phyloP scores from a whole-genome alignment of 495 filamentous ascomycete genomes.

The Penicillium manginii region DNA sequence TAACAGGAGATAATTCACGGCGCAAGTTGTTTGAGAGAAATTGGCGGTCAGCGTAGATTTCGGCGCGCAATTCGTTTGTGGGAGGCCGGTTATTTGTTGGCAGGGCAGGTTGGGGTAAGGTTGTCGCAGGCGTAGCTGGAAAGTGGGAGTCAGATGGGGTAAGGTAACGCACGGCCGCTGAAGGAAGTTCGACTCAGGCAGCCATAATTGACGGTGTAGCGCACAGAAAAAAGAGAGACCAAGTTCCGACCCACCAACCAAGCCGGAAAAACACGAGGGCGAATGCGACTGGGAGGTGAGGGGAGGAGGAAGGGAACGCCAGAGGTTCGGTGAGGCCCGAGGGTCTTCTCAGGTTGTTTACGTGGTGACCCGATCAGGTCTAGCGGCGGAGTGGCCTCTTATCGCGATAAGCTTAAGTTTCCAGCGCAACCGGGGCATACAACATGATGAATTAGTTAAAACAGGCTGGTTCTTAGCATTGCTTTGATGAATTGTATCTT shows the following conservation, averaged over 20 bases:
- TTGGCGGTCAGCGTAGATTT: background rate
- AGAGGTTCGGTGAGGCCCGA: slow-evolving; percentile 46
- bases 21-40: background rate
- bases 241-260: slow-evolving; percentile 2
- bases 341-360: slow-evolving; percentile 46
- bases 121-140: slow-evolving; percentile 7
- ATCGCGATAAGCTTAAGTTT: slow-evolving; percentile 53
- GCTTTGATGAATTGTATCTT: background rate
- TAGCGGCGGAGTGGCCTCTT: slow-evolving; percentile 35
- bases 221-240: slow-evolving; percentile 5
- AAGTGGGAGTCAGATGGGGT: slow-evolving; percentile 15
- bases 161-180: slow-evolving; percentile 23
- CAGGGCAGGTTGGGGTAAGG: slow-evolving; percentile 4
- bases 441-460: background rate
- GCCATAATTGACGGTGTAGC: slow-evolving; percentile 17
- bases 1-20: background rate
- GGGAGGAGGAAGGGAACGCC: slow-evolving; percentile 19
- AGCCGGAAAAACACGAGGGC: slow-evolving; percentile 7
- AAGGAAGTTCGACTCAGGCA: slow-evolving; percentile 18
- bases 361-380: slow-evolving; percentile 40
- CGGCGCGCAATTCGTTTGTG: background rate
- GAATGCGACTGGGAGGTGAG: slow-evolving; percentile 7
- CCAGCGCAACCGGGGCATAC: slow-evolving; percentile 11
- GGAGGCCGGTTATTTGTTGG: background rate
- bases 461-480: background rate